Conservation (phyloP, 169 alveolate species). For the Plasmodium reichenowi region DNA sequence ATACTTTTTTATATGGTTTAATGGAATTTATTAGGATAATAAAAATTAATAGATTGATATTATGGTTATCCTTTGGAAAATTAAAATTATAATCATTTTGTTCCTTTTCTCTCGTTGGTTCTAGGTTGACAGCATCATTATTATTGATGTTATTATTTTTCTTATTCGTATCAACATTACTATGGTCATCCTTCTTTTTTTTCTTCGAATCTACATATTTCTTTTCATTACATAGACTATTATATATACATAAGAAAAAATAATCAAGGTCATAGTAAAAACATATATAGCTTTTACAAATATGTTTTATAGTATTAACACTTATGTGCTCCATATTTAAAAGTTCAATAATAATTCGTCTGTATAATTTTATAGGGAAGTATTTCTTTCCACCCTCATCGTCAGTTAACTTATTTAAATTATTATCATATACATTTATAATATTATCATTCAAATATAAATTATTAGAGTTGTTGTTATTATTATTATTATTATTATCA, state of each 20-base stretch:
- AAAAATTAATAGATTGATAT: slow-evolving; percentile 34
- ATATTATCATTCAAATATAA: too few species aligned
- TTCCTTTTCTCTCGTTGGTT: not conserved
- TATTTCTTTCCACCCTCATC: not conserved
- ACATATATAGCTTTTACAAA: slow-evolving; percentile 53
- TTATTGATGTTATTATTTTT: not conserved
- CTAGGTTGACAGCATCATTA: not conserved
- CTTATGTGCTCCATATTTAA: slow-evolving; percentile 19
- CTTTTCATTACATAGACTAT: not conserved
- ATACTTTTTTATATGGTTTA: slow-evolving; percentile 62
- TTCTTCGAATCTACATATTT: not conserved
- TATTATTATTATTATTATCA: not conserved
- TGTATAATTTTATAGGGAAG: slow-evolving; percentile 65
- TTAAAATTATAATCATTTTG: not conserved
- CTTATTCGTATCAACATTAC: not conserved
- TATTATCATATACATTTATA: too few species aligned
- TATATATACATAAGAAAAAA: slow-evolving; percentile 24
- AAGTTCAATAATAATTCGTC: slow-evolving; percentile 16
- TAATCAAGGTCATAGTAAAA: slow-evolving; percentile 50
- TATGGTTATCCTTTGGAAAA: not conserved
- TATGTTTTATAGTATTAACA: slow-evolving; percentile 31
- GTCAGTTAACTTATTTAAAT: not conserved
- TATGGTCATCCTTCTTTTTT: not conserved
- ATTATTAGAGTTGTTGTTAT: not conserved
- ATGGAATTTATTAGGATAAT: slow-evolving; percentile 61